These are phyloP conservation scores for Brassica balearica DNA, from an alignment of 441 rosid genomes.

Conservation along the genomic window DNA sequence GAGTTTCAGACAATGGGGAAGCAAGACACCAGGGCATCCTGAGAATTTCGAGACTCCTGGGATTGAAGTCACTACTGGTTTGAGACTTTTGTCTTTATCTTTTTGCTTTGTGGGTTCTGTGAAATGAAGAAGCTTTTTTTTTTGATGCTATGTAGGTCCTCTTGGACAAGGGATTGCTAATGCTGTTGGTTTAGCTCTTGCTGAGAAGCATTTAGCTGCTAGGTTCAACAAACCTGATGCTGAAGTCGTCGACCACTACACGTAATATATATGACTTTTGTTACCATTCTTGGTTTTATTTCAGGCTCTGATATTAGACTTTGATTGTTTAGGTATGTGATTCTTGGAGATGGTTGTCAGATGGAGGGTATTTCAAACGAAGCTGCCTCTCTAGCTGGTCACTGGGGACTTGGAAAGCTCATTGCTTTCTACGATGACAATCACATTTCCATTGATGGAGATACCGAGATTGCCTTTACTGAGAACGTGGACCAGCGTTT, in stretches of 20 bases:
- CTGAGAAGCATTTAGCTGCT: constrained; percentile 96
- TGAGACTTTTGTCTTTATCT: constrained; percentile 25
- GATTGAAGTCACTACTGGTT: constrained; percentile 99
- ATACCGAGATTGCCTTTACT: constrained; percentile 64
- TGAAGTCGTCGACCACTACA: constrained; percentile 94
- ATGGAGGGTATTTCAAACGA: constrained; percentile 72
- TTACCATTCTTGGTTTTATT: neutral
- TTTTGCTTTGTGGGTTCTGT: neutral
- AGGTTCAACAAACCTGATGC: constrained; percentile 91
- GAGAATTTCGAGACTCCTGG: constrained; percentile 99
- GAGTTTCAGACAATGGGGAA: constrained; percentile 94
- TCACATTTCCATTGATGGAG: constrained; percentile 69
- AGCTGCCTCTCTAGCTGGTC: constrained; percentile 64
- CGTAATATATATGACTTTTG: constrained; percentile 44
- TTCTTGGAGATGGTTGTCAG: constrained; percentile 69
- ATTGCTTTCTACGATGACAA: constrained; percentile 68
- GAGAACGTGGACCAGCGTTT: constrained; percentile 64
- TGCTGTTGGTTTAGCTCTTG: constrained; percentile 99
- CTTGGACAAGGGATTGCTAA: constrained; percentile 99
- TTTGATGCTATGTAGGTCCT: constrained; percentile 65
- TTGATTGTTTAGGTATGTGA: constrained; percentile 45
- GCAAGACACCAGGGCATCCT: constrained; percentile 98
- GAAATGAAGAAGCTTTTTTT: neutral
- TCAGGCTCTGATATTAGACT: constrained; percentile 8
- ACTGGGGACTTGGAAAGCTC: constrained; percentile 69